Base-by-base conservation (phyloP, 2,329 filamentous ascomycete species). In the Aspergillus quadricinctus region DNA sequence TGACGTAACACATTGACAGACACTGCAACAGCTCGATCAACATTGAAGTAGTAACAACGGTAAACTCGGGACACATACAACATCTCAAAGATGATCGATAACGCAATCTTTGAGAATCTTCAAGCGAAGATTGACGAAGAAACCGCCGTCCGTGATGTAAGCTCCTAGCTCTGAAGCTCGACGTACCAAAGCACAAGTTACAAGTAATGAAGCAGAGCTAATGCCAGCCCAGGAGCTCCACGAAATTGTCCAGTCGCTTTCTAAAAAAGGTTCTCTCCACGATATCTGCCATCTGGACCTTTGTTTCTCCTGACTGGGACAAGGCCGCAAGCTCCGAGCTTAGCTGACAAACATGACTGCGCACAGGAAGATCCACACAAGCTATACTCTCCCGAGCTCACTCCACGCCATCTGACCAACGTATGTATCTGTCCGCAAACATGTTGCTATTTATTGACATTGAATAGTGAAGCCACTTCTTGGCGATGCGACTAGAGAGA, bases 61-160 rank as follows among this genome's bases (percentile, higher is more conserved):
- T 25, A 19, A 17, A 40, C n/a, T 3, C 19, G 10, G n/a, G 14
- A 27, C 9, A 5, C 49, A 9, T 28, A 49, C 64, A 46, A 63
- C 59, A 25, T 64, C 62, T 53, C 63, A 54, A 77, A 75, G 55
- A 84, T 88, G 81, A 86, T 94, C 68, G 88, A 95, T 72, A 88
- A 90, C 58, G 82, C 83, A 63, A 90, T 97, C 72, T 97, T 97
- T 75, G 85, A 92, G 69, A 83, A 88, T 66, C 86, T 99, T 59
- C 93, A 97, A 76, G 79, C 83, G 57, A 92, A 92, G 74, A 90
- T 97, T 66, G 94, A 97, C 65, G 88, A 95, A 73, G 94, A 97
- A 72, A 82, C 85, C 8, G 80, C 83, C 54, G 86, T 96, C 54
- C 86, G 90, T 68, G 93, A 97, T 71, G 84, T 86, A 69, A 69